These are phyloP conservation scores for Plantago rigida DNA, from an alignment of 305 asterid species.

Conservation along the genomic window DNA sequence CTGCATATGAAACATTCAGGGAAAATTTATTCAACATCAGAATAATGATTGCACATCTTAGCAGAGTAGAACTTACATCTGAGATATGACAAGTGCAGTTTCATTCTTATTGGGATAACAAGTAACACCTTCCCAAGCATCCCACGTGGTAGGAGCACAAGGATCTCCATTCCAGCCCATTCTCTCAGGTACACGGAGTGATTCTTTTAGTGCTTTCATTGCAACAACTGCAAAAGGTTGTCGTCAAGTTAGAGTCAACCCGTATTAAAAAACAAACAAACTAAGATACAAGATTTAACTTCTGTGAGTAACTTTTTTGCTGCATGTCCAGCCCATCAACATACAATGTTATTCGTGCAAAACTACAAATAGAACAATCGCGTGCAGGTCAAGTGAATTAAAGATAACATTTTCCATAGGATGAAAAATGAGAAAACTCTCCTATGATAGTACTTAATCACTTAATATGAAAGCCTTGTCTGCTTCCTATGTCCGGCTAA, in stretches of 20 bases:
- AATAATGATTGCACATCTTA: background rate
- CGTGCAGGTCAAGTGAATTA: no score
- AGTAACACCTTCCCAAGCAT: constrained; percentile 98
- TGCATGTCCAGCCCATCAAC: no score
- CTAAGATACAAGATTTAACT: no score
- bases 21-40: no score
- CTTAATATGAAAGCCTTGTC: no score
- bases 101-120: constrained; percentile 52
- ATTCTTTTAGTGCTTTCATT: constrained; percentile 79
- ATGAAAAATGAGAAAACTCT: no score
- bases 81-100: constrained; percentile 61
- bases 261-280: background rate
- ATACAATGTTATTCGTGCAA: no score
- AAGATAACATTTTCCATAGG: no score
- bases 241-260: background rate
- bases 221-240: constrained; percentile 50
- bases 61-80: constrained; percentile 47
- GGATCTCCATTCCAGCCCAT: constrained; percentile 99
- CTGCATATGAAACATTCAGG: background rate
- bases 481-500: no score
- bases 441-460: no score
- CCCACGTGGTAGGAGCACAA: constrained; percentile 95
- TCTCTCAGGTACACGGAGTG: constrained; percentile 80
- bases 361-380: no score
- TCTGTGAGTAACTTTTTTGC: no score